Percentiles rank a stretch among this genome's conserved stretches.
These are phyloP conservation scores for Collybiopsis confluens DNA, from an alignment of 768 basidiomycete genomes.

Conservation along the genomic window DNA sequence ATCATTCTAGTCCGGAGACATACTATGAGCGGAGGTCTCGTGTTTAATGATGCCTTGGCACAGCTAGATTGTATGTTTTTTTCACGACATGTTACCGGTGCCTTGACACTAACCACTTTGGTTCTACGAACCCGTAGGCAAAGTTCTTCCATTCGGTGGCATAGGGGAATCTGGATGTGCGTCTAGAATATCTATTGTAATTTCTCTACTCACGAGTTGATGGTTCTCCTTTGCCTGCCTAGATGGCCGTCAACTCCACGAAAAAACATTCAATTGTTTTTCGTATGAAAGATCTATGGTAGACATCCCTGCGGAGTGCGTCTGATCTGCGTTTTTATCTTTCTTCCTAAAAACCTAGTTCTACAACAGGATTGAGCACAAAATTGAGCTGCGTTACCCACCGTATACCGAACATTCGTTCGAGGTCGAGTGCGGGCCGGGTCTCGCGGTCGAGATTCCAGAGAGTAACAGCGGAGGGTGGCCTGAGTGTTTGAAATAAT, in stretches of 20 bases:
- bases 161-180: conserved; percentile 69
- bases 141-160: conserved; percentile 73
- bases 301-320: conserved; percentile 3
- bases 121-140: conserved; percentile 27
- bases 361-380: conserved; percentile 1
- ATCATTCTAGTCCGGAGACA: conserved; percentile 50
- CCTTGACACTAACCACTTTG: no score
- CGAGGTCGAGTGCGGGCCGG: not conserved
- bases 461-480: no score
- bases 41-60: conserved; percentile 67
- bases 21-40: conserved; percentile 67
- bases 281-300: conserved; percentile 3
- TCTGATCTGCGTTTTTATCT: not conserved
- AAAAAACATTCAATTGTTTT: conserved; percentile 9
- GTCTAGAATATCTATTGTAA: conserved; percentile 17
- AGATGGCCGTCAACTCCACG: conserved; percentile 10
- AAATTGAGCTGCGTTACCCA: conserved; percentile 5
- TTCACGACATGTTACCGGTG: not conserved
- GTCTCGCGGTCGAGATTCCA: not conserved
- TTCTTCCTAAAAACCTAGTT: not conserved
- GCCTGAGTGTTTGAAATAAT: no score
- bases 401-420: conserved; percentile 5
- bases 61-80: conserved; percentile 47
- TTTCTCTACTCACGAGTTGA: not conserved
- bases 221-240: not conserved